phyloP scores from a whole-genome alignment of 116 monocot species.

The Dioscorea cayenensis region DNA sequence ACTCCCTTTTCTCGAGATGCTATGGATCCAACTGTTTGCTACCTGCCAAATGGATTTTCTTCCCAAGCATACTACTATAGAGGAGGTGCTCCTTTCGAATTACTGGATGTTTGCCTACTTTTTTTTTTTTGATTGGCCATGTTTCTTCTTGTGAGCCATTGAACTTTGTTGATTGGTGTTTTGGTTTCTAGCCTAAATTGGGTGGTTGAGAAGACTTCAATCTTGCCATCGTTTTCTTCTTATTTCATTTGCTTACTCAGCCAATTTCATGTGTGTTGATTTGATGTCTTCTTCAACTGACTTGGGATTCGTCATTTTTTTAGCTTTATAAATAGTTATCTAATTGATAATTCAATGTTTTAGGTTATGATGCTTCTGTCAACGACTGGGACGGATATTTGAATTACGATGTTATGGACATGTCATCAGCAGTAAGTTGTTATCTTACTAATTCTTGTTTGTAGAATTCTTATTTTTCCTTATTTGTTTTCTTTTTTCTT shows the following conservation, averaged over 20 bases:
- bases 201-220: no score
- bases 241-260: no score
- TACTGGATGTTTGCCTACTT: neutral
- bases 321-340: neutral
- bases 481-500: no score
- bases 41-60: constrained; percentile 16
- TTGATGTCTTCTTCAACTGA: neutral
- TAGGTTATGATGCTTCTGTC: constrained; percentile 39
- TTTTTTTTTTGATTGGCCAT: neutral
- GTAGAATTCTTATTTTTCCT: no score
- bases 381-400: constrained; percentile 47
- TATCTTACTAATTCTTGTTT: neutral
- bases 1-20: constrained; percentile 49
- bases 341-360: neutral
- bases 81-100: constrained; percentile 34
- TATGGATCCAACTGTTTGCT: constrained; percentile 53
- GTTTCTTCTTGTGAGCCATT: neutral
- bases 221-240: no score
- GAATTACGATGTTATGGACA: constrained; percentile 46
- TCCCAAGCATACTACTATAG: constrained; percentile 42
- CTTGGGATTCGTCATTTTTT: neutral
- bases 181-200: neutral
- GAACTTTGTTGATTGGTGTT: neutral
- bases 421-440: constrained; percentile 31
- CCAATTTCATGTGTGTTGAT: neutral